phyloP scores from a whole-genome alignment of 768 basidiomycete species.

The Phaeolepiota aurea region DNA sequence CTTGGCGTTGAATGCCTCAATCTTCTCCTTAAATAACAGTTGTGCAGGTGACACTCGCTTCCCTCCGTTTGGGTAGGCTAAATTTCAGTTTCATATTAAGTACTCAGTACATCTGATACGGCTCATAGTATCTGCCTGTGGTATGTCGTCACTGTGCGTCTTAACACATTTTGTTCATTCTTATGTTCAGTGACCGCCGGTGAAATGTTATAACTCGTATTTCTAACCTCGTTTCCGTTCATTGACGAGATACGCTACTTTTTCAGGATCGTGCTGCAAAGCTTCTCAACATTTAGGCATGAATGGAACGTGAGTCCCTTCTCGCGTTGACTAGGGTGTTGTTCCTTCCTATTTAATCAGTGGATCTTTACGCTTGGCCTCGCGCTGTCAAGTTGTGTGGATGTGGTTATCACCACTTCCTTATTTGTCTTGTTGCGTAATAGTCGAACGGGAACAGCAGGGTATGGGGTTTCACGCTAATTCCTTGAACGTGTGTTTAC shows the following conservation, averaged over 20 bases:
- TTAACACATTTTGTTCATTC: not conserved
- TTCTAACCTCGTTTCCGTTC: no score
- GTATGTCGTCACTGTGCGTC: constrained; percentile 4
- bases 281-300: not conserved
- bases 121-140: constrained; percentile 4
- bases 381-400: constrained; percentile 37
- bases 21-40: constrained; percentile 3
- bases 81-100: not conserved
- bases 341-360: constrained; percentile 23
- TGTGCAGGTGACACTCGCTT: constrained; percentile 14
- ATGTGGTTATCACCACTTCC: constrained; percentile 38
- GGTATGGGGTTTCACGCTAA: constrained; percentile 12
- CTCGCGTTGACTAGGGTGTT: constrained; percentile 12
- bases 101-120: not conserved
- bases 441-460: constrained; percentile 29
- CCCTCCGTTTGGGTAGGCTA: constrained; percentile 21
- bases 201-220: not conserved
- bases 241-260: no score
- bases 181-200: not conserved
- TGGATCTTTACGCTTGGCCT: constrained; percentile 46
- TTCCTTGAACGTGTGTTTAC: constrained; percentile 1
- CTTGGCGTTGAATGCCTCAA: not conserved
- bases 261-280: not conserved
- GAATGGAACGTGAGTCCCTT: constrained; percentile 12
- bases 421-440: constrained; percentile 33